Percentiles rank a stretch among this genome's conserved stretches.
Evolutionary conservation across 106 monocot genomes (phyloP).

Genomic region (Dioscorea alata): DNA sequence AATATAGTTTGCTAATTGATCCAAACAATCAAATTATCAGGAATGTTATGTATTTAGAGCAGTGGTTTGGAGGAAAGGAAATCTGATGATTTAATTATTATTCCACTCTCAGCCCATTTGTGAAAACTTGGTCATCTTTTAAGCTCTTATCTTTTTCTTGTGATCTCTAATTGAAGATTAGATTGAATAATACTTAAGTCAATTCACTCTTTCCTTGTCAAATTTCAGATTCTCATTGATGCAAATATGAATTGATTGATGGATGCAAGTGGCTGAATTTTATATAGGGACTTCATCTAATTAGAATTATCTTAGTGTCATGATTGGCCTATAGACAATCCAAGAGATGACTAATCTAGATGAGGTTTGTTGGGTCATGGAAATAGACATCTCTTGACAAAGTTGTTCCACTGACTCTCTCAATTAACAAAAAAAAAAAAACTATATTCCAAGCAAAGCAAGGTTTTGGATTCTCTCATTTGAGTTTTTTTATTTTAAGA

Average conservation of each 20-base stretch:
- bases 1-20: too few relatives aligned
- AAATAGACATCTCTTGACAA: neutral
- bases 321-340: neutral
- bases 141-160: too few relatives aligned
- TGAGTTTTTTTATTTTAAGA: neutral
- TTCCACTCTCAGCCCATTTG: too few relatives aligned
- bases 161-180: too few relatives aligned
- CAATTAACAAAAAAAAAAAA: neutral
- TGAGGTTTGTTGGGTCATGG: neutral
- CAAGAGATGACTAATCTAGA: too few relatives aligned
- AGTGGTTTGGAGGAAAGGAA: too few relatives aligned
- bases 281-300: neutral
- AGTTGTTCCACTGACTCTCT: neutral
- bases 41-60: too few relatives aligned
- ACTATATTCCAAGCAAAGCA: neutral
- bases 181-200: too few relatives aligned
- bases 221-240: neutral
- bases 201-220: neutral
- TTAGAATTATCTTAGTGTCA: neutral
- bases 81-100: too few relatives aligned
- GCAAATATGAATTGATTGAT: neutral
- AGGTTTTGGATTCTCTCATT: slow-evolving; percentile 9
- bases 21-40: too few relatives aligned
- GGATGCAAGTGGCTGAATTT: neutral
- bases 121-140: too few relatives aligned